A percentile compares a stretch with the other conserved stretches of the same genome.
These are phyloP conservation scores for Penstemon eatonii DNA, from an alignment of 257 asterid genomes.

Conservation along the genomic window DNA sequence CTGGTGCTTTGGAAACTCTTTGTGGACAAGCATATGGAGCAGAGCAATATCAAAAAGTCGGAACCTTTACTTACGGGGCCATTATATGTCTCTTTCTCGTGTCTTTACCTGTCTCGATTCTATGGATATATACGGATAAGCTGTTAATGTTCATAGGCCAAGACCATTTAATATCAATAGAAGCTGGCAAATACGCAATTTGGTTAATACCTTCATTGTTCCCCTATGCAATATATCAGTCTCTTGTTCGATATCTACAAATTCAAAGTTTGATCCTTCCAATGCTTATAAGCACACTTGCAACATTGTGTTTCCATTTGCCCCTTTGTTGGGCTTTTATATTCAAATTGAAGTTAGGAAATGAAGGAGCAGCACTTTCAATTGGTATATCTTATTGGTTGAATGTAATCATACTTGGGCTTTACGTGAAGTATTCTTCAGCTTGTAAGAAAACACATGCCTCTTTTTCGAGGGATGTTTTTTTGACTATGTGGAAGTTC, in stretches of 20 bases:
- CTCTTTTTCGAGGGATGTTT: conserved; percentile 34
- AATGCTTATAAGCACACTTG: conserved; percentile 38
- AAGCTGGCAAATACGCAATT: conserved; percentile 41
- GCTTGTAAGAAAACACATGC: conserved; percentile 35
- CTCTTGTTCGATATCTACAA: conserved; percentile 39
- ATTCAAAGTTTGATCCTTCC: conserved; percentile 45
- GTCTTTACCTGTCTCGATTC: conserved; percentile 37
- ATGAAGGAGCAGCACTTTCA: conserved; percentile 44
- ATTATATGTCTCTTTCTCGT: conserved; percentile 39
- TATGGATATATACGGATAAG: conserved; percentile 42
- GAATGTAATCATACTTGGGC: conserved; percentile 39
- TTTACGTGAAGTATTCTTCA: conserved; percentile 38
- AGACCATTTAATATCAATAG: conserved; percentile 42
- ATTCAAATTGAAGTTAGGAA: conserved; percentile 41
- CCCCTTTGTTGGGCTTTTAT: conserved; percentile 43
- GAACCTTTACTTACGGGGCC: conserved; percentile 38
- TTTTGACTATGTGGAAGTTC: conserved; percentile 31
- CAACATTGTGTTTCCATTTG: conserved; percentile 30
- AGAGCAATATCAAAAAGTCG: conserved; percentile 34
- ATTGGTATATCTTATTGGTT: conserved; percentile 43
- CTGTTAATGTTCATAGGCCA: conserved; percentile 41
- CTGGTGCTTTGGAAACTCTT: conserved; percentile 47
- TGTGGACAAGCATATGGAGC: conserved; percentile 54
- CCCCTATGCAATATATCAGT: conserved; percentile 45
- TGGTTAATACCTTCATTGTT: conserved; percentile 39